Evolutionary conservation across 352 stramenopile genomes (phyloP), one percentile per base, ranked within the genome.

Genomic region (Phytophthora megakarya): DNA sequence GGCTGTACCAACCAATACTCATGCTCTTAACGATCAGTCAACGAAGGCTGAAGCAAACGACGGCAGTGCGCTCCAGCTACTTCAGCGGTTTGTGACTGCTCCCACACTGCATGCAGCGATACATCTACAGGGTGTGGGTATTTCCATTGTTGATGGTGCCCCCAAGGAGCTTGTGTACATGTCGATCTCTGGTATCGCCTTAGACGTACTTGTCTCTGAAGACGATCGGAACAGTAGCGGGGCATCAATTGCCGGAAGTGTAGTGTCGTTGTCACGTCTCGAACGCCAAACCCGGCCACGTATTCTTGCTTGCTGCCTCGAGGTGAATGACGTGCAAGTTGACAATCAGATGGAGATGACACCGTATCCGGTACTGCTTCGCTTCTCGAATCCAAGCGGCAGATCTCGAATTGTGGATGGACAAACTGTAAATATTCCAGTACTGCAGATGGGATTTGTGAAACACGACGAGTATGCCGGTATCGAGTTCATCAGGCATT

Each of bases 401-500:
- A 67, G 83, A 42, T 80, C 72, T 23, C 72, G 72, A 12, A 67
- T 77, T 54, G 57, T 88, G 6, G 78, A 89, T 22, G 76, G 78
- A 8, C 77, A 88, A 61, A 65, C 73, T 12, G 47, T 80, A 39
- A 88, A 55, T 15, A 75, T 87, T 43, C 88, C 88, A n/a, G 86
- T 86, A 13, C 43, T 96, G 25, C 77, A 95, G 39, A 35, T 93
- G 9, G 80, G 72, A 13, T 56, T 96, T 6, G 86, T 94, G n/a
- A 92, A 92, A 51, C 84, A 96, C 39, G 86, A 94, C 30, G 84
- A 90, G 33, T 95, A 96, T 56, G 77, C 84, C 12, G 86, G 88
- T 3, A 92, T 96, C 65, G 75, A 96, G 32, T 96, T 96, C 35
- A 92, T 96, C 37, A 79, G 83, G 6, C 86, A 95, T 53, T 93